These are phyloP conservation scores for Tolypocladium cylindrosporum DNA, from an alignment of 2,329 filamentous ascomycete species.

Conservation along the genomic window DNA sequence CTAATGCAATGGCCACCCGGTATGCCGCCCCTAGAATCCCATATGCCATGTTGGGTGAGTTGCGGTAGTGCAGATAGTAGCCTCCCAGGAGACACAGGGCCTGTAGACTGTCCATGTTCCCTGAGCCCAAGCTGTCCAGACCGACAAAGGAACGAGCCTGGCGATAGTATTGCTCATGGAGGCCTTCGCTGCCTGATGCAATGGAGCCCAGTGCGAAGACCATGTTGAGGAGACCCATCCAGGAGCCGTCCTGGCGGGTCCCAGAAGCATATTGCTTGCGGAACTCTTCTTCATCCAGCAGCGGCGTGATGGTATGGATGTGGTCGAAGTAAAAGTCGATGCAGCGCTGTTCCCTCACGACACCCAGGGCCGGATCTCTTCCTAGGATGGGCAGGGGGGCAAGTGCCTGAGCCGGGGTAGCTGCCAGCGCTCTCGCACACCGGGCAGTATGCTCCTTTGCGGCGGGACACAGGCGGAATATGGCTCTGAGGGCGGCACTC, in stretches of 20 bases:
- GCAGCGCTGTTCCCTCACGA: conserved; percentile 24
- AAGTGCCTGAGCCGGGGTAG: conserved; percentile 14
- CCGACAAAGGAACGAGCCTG: conserved; percentile 42
- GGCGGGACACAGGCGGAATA: conserved; percentile 26
- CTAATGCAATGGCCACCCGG: conserved; percentile 64
- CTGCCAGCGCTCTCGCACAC: conserved; percentile 13
- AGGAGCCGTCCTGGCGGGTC: conserved; percentile 43
- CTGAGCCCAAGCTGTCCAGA: conserved; percentile 44
- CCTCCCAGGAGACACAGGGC: conserved; percentile 62
- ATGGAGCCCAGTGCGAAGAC: conserved; percentile 53
- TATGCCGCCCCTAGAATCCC: conserved; percentile 61
- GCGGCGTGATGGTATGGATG: conserved; percentile 48
- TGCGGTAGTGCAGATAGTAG: conserved; percentile 70
- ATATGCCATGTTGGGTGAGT: conserved; percentile 68
- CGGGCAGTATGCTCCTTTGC: conserved; percentile 16
- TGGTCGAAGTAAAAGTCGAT: conserved; percentile 53
- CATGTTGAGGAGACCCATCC: conserved; percentile 52
- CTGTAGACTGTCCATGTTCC: conserved; percentile 65
- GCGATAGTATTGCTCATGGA: conserved; percentile 46
- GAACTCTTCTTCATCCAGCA: conserved; percentile 50
- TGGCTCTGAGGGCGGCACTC: conserved; percentile 50
- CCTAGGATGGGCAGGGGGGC: conserved; percentile 22
- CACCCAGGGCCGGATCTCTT: conserved; percentile 31
- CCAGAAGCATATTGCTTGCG: conserved; percentile 42
- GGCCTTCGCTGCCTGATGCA: conserved; percentile 43